Conservation (phyloP, 768 basidiomycete species). For the Harrya chromipes region DNA sequence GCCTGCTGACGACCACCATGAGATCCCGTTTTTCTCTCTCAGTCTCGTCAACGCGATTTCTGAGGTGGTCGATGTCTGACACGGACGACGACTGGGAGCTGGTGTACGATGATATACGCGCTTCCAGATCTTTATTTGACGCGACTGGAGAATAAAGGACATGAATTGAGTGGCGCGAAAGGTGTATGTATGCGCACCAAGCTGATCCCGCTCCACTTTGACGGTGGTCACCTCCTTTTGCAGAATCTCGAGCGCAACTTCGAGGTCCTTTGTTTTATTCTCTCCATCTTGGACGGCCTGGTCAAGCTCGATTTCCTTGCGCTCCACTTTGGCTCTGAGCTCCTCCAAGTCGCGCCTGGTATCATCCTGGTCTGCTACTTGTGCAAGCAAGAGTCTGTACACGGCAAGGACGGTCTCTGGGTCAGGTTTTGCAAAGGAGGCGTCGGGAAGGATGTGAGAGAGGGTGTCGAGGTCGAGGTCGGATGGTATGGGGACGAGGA, state of each 20-base stretch:
- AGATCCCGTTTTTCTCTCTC: conserved; percentile 92
- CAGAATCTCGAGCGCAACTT: conserved; percentile 46
- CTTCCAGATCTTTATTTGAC: conserved; percentile 47
- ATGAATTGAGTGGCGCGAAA: not conserved
- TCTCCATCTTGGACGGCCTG: conserved; percentile 82
- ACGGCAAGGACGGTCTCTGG: conserved; percentile 58
- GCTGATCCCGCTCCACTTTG: conserved; percentile 61
- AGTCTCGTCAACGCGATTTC: conserved; percentile 62
- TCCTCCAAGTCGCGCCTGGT: conserved; percentile 67
- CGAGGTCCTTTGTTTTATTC: conserved; percentile 53
- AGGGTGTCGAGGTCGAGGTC: conserved; percentile 67
- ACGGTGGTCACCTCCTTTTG: conserved; percentile 54
- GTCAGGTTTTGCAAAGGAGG: conserved; percentile 51
- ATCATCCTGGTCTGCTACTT: conserved; percentile 53
- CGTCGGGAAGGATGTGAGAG: conserved; percentile 58
- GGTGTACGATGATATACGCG: conserved; percentile 54
- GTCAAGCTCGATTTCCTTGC: conserved; percentile 80
- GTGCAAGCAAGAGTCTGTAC: conserved; percentile 59
- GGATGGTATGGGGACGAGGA: conserved; percentile 50
- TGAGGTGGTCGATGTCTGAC: conserved; percentile 55
- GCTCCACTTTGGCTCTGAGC: conserved; percentile 59
- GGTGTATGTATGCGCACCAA: conserved; percentile 47
- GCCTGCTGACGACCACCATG: conserved; percentile 73
- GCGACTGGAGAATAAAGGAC: conserved; percentile 35
- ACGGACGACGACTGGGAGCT: conserved; percentile 62